Evolutionary conservation across 208 protist genomes (phyloP).

Genomic region (Trypanosoma melophagium): DNA sequence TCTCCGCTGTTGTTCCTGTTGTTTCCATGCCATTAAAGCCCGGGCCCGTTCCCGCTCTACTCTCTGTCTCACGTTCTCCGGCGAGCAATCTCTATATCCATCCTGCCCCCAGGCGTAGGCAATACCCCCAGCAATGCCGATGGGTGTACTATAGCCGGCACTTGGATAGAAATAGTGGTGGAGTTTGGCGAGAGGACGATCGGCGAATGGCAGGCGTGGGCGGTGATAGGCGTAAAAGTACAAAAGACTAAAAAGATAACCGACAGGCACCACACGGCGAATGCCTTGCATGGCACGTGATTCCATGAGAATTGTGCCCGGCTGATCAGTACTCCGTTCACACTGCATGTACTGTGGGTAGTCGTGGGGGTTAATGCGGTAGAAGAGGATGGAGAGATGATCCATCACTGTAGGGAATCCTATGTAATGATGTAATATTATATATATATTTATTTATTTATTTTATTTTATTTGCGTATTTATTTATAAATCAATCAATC

Average conservation of each 20-base stretch:
- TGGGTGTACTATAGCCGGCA: slow-evolving; percentile 62
- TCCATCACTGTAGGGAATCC: too few species aligned
- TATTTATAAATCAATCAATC: too few species aligned
- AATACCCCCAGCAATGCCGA: slow-evolving; percentile 44
- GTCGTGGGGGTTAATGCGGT: slow-evolving; percentile 42
- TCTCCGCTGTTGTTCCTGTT: slow-evolving; percentile 26
- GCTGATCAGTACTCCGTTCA: slow-evolving; percentile 27
- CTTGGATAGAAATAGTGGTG: slow-evolving; percentile 84
- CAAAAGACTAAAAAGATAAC: slow-evolving; percentile 45
- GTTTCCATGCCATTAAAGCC: slow-evolving; percentile 34
- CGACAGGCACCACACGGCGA: slow-evolving; percentile 42
- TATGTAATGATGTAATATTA: slow-evolving; percentile 9
- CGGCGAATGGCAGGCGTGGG: slow-evolving; percentile 63
- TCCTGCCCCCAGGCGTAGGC: slow-evolving; percentile 35
- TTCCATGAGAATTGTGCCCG: slow-evolving; percentile 56
- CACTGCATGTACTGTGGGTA: slow-evolving; percentile 55
- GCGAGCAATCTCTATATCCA: slow-evolving; percentile 20
- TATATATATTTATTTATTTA: not conserved
- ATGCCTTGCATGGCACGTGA: slow-evolving; percentile 50
- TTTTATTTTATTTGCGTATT: too few species aligned
- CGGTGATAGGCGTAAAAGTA: slow-evolving; percentile 73
- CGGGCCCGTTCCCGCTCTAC: slow-evolving; percentile 29
- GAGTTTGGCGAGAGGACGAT: slow-evolving; percentile 51
- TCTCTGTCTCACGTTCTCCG: slow-evolving; percentile 14
- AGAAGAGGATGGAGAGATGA: slow-evolving; percentile 26